These are phyloP conservation scores for Porodaedalea pini DNA, from an alignment of 1,284 basidiomycete species.

Conservation along the genomic window DNA sequence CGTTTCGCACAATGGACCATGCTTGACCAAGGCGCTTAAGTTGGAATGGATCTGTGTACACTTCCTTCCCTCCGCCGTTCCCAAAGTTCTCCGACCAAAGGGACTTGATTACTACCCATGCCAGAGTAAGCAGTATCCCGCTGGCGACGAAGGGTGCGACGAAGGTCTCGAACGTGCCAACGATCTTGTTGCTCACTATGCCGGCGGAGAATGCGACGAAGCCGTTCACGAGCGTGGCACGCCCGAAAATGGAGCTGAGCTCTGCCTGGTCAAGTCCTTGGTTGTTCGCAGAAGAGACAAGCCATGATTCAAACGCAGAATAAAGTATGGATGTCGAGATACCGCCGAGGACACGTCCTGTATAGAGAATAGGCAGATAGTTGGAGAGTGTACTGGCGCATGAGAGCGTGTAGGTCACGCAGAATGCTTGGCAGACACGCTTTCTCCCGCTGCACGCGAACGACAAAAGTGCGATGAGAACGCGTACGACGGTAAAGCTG, in stretches of 20 bases:
- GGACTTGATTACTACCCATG: slow-evolving; percentile 52
- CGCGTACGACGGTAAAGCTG: too few relatives aligned
- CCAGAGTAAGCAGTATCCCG: slow-evolving; percentile 49
- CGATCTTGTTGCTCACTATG: slow-evolving; percentile 46
- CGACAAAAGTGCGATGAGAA: background rate
- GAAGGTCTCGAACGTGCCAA: slow-evolving; percentile 34
- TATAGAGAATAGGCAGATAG: slow-evolving; percentile 52
- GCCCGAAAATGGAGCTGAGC: slow-evolving; percentile 66
- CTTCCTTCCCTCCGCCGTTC: slow-evolving; percentile 33
- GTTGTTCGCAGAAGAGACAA: slow-evolving; percentile 56
- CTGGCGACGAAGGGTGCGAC: slow-evolving; percentile 64
- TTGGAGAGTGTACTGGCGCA: slow-evolving; percentile 57
- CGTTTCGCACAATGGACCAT: slow-evolving; percentile 53
- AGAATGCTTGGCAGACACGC: slow-evolving; percentile 62
- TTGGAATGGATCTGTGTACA: slow-evolving; percentile 44
- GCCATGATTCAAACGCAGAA: slow-evolving; percentile 73
- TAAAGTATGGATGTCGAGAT: slow-evolving; percentile 71
- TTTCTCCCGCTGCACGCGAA: slow-evolving; percentile 52
- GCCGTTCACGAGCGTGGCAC: slow-evolving; percentile 68
- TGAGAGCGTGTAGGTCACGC: slow-evolving; percentile 55
- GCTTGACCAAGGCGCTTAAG: slow-evolving; percentile 51
- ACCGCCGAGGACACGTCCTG: slow-evolving; percentile 63
- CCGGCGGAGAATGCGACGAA: slow-evolving; percentile 66
- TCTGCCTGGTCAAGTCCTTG: slow-evolving; percentile 50
- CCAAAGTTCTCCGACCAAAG: slow-evolving; percentile 71